phyloP scores from a whole-genome alignment of 2,329 filamentous ascomycete genomes.

The Gliomastix tumulicola region DNA sequence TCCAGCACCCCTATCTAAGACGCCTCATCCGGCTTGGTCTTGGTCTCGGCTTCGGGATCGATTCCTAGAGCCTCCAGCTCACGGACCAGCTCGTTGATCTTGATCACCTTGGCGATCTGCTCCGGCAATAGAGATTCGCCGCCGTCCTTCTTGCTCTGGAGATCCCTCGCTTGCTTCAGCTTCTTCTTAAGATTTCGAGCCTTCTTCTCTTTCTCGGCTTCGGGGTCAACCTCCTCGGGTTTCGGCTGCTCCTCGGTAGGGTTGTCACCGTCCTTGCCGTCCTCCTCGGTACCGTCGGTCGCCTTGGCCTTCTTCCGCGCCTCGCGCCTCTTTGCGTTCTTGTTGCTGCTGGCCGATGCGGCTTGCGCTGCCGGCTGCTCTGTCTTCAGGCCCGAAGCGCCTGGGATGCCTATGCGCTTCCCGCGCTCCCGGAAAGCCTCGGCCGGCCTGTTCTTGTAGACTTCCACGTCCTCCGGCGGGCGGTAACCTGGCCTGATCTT shows the following conservation, averaged over 20 bases:
- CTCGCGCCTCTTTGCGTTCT: conserved; percentile 75
- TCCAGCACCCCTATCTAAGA: not conserved
- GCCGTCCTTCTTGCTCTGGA: conserved; percentile 84
- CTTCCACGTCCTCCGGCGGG: conserved; percentile 89
- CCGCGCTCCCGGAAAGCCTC: conserved; percentile 76
- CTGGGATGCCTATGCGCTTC: conserved; percentile 58
- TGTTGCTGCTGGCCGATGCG: conserved; percentile 54
- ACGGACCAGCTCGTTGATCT: conserved; percentile 87
- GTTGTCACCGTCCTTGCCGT: conserved; percentile 29
- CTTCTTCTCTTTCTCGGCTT: conserved; percentile 84
- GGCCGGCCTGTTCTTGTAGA: conserved; percentile 90
- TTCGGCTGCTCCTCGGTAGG: conserved; percentile 40
- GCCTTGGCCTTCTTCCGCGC: conserved; percentile 48
- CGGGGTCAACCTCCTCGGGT: conserved; percentile 50
- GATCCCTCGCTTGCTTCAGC: conserved; percentile 82
- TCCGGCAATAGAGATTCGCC: conserved; percentile 81
- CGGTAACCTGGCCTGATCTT: conserved; percentile 89
- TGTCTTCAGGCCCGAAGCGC: conserved; percentile 52
- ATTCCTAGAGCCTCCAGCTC: conserved; percentile 84
- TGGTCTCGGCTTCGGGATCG: conserved; percentile 65
- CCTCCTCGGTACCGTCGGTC: conserved; percentile 37
- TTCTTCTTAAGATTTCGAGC: conserved; percentile 90
- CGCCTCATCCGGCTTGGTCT: conserved; percentile 12
- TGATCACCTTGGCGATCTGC: conserved; percentile 95
- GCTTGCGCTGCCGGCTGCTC: conserved; percentile 22